Conservation (phyloP, 257 asterid species). For the Anisodus acutangulus region DNA sequence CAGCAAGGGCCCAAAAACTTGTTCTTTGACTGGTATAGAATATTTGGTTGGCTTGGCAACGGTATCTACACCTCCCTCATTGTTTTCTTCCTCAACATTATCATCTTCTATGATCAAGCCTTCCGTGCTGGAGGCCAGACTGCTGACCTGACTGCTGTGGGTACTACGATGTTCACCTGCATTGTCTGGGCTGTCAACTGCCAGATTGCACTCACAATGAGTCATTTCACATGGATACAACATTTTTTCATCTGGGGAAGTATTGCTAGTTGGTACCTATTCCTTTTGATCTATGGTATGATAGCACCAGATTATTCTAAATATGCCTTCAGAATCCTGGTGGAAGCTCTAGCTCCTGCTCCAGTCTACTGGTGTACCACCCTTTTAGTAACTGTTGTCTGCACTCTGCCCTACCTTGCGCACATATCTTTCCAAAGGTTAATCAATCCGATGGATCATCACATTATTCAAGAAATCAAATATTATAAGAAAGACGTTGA, state of each 20-base stretch:
- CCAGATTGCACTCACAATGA: constrained; percentile 85
- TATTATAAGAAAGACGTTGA: constrained; percentile 73
- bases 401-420: constrained; percentile 80
- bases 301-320: constrained; percentile 45
- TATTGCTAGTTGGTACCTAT: constrained; percentile 71
- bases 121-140: constrained; percentile 88
- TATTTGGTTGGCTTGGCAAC: constrained; percentile 93
- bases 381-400: constrained; percentile 61
- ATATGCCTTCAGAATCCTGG: constrained; percentile 59
- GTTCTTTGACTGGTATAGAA: constrained; percentile 87
- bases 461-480: constrained; percentile 90
- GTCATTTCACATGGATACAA: constrained; percentile 97
- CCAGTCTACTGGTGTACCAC: constrained; percentile 89
- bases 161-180: constrained; percentile 94
- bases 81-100: constrained; percentile 73
- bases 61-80: constrained; percentile 80
- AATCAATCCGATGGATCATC: constrained; percentile 93
- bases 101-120: constrained; percentile 82
- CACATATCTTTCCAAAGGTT: constrained; percentile 79
- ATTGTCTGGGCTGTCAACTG: constrained; percentile 86
- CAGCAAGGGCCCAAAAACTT: constrained; percentile 94
- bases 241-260: constrained; percentile 81
- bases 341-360: constrained; percentile 82
- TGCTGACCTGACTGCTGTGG: constrained; percentile 81
- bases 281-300: constrained; percentile 71